Evolutionary conservation across 306 rosid genomes (phyloP).

Genomic region (Biancaea sappan): DNA sequence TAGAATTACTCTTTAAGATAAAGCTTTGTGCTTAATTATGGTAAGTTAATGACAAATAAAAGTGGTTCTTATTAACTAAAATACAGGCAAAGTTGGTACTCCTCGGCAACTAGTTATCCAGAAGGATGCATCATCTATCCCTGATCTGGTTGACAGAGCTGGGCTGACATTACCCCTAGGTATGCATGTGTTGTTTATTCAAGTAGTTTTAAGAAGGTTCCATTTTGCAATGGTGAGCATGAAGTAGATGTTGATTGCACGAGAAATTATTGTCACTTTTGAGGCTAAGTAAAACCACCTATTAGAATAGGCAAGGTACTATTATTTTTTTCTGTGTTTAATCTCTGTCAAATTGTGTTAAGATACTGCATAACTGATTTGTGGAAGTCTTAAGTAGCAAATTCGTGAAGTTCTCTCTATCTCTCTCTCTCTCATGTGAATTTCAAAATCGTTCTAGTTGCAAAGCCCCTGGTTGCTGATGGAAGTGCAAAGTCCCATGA

Average conservation of each 20-base stretch:
- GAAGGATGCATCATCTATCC: conserved; percentile 81
- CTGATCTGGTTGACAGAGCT: conserved; percentile 65
- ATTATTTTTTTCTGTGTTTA: conserved; percentile 1
- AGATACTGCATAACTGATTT: conserved; percentile 2
- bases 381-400: not conserved
- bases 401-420: conserved; percentile 10
- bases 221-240: conserved; percentile 37
- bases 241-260: conserved; percentile 10
- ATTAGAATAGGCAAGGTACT: conserved; percentile 36
- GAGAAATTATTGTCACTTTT: conserved; percentile 36
- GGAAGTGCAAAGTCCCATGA: conserved; percentile 91
- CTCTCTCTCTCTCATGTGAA: conserved; percentile 6
- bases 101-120: conserved; percentile 85
- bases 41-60: conserved; percentile 17
- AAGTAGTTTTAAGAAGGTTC: conserved; percentile 40
- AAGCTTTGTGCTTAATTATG: conserved; percentile 12
- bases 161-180: conserved; percentile 86
- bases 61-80: not conserved
- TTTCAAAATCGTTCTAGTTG: conserved; percentile 60
- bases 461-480: conserved; percentile 91
- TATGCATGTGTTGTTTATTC: conserved; percentile 45
- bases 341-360: conserved; percentile 16
- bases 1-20: not conserved
- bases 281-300: conserved; percentile 38
- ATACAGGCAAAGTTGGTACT: conserved; percentile 74